Evolutionary conservation across 148 eudicot genomes (phyloP).

Genomic region (Chenopodium quinoa): DNA sequence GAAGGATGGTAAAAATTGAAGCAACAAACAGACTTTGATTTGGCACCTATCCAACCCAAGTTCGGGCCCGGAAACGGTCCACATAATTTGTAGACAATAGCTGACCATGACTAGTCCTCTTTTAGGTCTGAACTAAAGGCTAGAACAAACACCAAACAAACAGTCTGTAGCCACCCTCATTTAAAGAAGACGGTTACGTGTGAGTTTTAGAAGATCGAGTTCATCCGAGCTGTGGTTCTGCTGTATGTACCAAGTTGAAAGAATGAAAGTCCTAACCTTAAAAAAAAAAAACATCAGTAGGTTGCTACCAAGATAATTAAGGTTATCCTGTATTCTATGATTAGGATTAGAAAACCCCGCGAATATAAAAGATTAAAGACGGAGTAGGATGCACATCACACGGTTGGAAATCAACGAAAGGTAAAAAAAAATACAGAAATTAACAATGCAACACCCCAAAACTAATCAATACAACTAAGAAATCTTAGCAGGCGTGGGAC

Average conservation of each 20-base stretch:
- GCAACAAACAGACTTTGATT: not conserved
- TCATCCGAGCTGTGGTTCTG: not conserved
- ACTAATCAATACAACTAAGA: constrained; percentile 16
- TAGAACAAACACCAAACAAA: not conserved
- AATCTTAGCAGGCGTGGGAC: constrained; percentile 8
- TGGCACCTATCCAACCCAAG: not conserved
- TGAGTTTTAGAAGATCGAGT: not conserved
- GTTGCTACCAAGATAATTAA: not conserved
- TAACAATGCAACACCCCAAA: not conserved
- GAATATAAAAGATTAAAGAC: not conserved
- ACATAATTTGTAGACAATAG: not conserved
- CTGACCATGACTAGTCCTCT: not conserved
- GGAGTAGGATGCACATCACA: constrained; percentile 20
- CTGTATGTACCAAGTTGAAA: not conserved
- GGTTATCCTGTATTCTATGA: not conserved
- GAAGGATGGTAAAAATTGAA: not conserved
- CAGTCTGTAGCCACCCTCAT: not conserved
- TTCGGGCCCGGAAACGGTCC: not conserved
- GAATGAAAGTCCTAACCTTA: not conserved
- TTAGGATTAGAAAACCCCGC: not conserved
- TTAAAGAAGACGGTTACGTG: not conserved
- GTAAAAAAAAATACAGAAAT: constrained; percentile 16
- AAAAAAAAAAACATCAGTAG: not conserved
- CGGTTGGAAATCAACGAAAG: constrained; percentile 9
- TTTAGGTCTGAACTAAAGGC: not conserved